Evolutionary conservation across 1,284 basidiomycete genomes (phyloP).

Genomic region (Ustilago shanxiensis): DNA sequence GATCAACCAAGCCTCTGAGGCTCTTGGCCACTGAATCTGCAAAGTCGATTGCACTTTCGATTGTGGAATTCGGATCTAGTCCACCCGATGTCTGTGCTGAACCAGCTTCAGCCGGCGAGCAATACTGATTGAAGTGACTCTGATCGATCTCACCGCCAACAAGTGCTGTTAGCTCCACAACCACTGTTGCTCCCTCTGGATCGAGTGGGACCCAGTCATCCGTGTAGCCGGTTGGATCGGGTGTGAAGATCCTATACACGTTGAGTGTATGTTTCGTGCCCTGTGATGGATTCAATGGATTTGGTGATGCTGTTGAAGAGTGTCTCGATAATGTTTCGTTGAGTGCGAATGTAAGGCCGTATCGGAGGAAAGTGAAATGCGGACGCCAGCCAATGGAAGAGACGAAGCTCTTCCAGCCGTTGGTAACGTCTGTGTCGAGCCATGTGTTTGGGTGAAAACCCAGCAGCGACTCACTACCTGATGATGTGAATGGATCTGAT

Average conservation of each 20-base stretch:
- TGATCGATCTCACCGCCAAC: constrained; percentile 39
- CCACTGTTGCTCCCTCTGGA: constrained; percentile 35
- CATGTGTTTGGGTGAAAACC: constrained; percentile 20
- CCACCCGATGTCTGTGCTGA: constrained; percentile 13
- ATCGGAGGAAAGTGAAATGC: constrained; percentile 28
- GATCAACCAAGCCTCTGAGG: constrained; percentile 43
- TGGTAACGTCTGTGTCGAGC: constrained; percentile 30
- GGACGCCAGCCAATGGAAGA: constrained; percentile 47
- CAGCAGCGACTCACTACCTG: not conserved
- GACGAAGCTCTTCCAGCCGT: constrained; percentile 45
- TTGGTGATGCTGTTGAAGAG: constrained; percentile 9
- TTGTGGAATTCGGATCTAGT: constrained; percentile 30
- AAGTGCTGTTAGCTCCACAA: constrained; percentile 33
- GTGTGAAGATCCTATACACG: constrained; percentile 47
- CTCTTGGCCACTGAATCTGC: constrained; percentile 28
- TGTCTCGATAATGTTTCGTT: constrained; percentile 19
- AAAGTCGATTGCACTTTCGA: constrained; percentile 39
- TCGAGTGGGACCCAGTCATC: constrained; percentile 47
- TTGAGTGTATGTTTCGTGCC: constrained; percentile 29
- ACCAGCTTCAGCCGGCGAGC: not conserved
- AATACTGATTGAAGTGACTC: constrained; percentile 37
- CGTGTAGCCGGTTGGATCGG: constrained; percentile 36
- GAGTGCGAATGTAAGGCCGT: constrained; percentile 34
- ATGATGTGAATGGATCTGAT: not conserved
- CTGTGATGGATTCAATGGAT: constrained; percentile 26